Evolutionary conservation across 805 yeast genomes (phyloP).

Genomic region (Candida ovalis): DNA sequence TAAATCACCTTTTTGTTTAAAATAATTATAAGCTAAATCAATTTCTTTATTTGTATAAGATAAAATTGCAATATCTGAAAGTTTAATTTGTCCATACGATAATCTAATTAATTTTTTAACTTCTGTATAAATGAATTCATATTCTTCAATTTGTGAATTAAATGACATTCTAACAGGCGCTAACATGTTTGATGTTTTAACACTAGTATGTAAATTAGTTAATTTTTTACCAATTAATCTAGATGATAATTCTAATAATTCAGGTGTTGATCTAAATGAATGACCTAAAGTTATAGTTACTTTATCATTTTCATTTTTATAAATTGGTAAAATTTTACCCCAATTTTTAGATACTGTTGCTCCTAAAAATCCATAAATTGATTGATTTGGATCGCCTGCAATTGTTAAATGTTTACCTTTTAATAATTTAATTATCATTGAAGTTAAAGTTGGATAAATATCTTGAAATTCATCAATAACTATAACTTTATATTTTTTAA

Average conservation of each 20-base stretch:
- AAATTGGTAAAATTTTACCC: constrained; percentile 16
- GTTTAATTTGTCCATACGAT: constrained; percentile 40
- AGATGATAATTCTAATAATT: constrained; percentile 44
- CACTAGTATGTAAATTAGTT: constrained; percentile 15
- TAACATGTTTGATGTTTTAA: constrained; percentile 14
- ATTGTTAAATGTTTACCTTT: constrained; percentile 50
- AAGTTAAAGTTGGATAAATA: constrained; percentile 48
- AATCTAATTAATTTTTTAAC: constrained; percentile 37
- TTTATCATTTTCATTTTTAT: constrained; percentile 15
- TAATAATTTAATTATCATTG: constrained; percentile 39
- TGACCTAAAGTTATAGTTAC: constrained; percentile 40
- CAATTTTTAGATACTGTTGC: constrained; percentile 31
- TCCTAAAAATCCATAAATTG: constrained; percentile 66
- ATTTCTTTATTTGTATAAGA: constrained; percentile 51
- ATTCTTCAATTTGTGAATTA: constrained; percentile 33
- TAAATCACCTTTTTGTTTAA: constrained; percentile 38
- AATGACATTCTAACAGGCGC: constrained; percentile 27
- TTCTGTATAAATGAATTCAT: constrained; percentile 42
- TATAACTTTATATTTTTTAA: constrained; percentile 34
- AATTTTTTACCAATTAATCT: constrained; percentile 18
- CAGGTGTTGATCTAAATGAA: constrained; percentile 61
- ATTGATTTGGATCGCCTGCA: constrained; percentile 71
- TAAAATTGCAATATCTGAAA: constrained; percentile 50
- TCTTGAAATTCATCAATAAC: constrained; percentile 78
- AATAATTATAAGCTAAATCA: constrained; percentile 33